Conservation (phyloP, 768 basidiomycete species). For the Exidia glandulosa region DNA sequence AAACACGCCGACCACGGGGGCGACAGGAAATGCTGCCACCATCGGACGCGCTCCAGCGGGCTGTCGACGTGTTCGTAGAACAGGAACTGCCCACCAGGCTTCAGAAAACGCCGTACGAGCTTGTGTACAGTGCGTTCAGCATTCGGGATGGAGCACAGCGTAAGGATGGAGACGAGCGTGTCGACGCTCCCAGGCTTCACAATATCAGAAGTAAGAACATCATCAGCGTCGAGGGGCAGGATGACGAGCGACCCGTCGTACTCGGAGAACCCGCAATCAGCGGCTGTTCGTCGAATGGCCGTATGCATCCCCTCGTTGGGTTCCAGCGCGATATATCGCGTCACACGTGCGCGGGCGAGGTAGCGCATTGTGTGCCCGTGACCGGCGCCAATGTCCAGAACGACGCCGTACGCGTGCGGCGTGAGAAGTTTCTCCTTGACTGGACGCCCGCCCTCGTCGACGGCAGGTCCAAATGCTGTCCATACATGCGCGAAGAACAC, state of each 20-base stretch:
- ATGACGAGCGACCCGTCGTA: slow-evolving; percentile 42
- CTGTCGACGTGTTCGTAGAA: slow-evolving; percentile 64
- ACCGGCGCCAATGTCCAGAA: slow-evolving; percentile 24
- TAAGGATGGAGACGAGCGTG: slow-evolving; percentile 54
- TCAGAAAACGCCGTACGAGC: slow-evolving; percentile 43
- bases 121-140: slow-evolving; percentile 36
- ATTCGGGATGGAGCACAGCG: slow-evolving; percentile 52
- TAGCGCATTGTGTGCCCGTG: slow-evolving; percentile 55
- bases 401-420: slow-evolving; percentile 7
- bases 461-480: slow-evolving; percentile 34
- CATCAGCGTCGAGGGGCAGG: slow-evolving; percentile 54
- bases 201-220: slow-evolving; percentile 17
- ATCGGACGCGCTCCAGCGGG: slow-evolving; percentile 38
- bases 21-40: slow-evolving; percentile 68
- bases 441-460: slow-evolving; percentile 31
- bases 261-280: slow-evolving; percentile 41
- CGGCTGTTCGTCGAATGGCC: slow-evolving; percentile 38
- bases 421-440: slow-evolving; percentile 41
- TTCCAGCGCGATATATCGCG: slow-evolving; percentile 61
- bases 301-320: slow-evolving; percentile 58
- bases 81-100: slow-evolving; percentile 52
- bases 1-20: slow-evolving; percentile 50
- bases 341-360: slow-evolving; percentile 41
- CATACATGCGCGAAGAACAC: slow-evolving; percentile 53
- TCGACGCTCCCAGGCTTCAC: slow-evolving; percentile 26